These are phyloP conservation scores for Letharia lupina DNA, from an alignment of 495 filamentous ascomycete genomes.

Conservation along the genomic window DNA sequence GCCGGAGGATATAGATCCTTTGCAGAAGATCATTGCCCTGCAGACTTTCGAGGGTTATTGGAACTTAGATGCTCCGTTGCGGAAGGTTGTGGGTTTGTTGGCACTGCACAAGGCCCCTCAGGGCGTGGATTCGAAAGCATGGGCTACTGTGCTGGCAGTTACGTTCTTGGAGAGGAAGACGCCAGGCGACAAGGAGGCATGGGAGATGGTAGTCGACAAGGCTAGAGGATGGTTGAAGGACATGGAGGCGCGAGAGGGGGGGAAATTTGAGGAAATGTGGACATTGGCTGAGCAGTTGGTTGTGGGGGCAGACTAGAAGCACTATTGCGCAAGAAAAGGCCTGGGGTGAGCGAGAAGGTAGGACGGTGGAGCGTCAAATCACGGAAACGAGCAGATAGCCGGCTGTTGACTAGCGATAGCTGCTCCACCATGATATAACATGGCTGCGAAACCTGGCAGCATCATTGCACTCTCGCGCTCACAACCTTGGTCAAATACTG, in stretches of 20 bases:
- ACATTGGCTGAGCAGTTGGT: slow-evolving; percentile 9
- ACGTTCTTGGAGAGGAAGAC: slow-evolving; percentile 40
- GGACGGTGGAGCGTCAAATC: background rate
- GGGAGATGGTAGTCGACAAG: slow-evolving; percentile 44
- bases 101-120: background rate
- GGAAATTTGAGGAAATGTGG: background rate
- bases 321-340: background rate
- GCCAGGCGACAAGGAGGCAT: slow-evolving; percentile 35
- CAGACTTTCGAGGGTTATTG: slow-evolving; percentile 47
- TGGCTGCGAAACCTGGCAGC: background rate
- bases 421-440: background rate
- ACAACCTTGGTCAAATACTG: background rate
- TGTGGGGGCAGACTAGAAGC: background rate
- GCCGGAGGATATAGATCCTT: slow-evolving; percentile 9
- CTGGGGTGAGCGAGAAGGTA: background rate
- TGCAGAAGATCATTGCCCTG: slow-evolving; percentile 32
- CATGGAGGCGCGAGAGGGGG: background rate
- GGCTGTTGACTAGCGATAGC: background rate
- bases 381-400: background rate
- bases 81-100: background rate
- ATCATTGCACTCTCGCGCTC: background rate
- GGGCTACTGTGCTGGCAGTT: slow-evolving; percentile 45
- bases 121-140: slow-evolving; percentile 13
- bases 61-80: slow-evolving; percentile 22
- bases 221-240: slow-evolving; percentile 30